Base-by-base conservation (phyloP, 768 basidiomycete species). In the Dioszegia aurantiaca region DNA sequence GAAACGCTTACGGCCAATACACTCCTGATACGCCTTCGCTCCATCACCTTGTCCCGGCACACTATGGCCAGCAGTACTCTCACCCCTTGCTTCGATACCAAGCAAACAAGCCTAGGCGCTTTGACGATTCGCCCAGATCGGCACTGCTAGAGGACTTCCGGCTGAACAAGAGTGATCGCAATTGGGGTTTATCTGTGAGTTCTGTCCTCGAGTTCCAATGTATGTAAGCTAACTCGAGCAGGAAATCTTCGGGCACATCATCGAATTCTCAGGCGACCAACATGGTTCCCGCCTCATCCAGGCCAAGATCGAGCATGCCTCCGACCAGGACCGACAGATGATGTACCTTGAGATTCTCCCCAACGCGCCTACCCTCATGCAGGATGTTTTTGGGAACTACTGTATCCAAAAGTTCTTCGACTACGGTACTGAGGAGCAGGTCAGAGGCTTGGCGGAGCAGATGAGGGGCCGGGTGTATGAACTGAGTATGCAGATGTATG, bases 261-360 rank as follows among this genome's bases (percentile, higher is more conserved):
- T 89, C 39, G 94, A 97, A 76, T 99, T 99, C 74, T 87, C 89
- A 58, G 84, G 85, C 14, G 94, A 98, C 77, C 93, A 95, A 72
- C 88, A 93, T 62, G 94, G 92, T n/a, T 95, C 92, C n/a, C 85
- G 94, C 9, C 91, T 97, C 77, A 92, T 99, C 60, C 94, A 98
- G 74, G 85, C 88, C 67, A 87, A 87, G 70, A 80, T 97, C 40
- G 86, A 88, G 73, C 79, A 78, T 1, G 87, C 90, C 4, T 81
- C 83, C n/a, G 80, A 81, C 37, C 89, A 90, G 59, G 90, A 91
- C 68, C 86, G 85, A 73, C 84, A 88, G 64, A 74, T 80, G 31
- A 81, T 94, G 36, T 95, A 91, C 61, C 85, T 88, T 47, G 94
- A 98, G 78, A 88, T 97, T 65, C 82, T 89, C 21, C 89, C 90